Percentiles rank a stretch among this genome's conserved stretches.
Conservation (phyloP, 2,329 filamentous ascomycete species). For the Ophiostoma montium region DNA sequence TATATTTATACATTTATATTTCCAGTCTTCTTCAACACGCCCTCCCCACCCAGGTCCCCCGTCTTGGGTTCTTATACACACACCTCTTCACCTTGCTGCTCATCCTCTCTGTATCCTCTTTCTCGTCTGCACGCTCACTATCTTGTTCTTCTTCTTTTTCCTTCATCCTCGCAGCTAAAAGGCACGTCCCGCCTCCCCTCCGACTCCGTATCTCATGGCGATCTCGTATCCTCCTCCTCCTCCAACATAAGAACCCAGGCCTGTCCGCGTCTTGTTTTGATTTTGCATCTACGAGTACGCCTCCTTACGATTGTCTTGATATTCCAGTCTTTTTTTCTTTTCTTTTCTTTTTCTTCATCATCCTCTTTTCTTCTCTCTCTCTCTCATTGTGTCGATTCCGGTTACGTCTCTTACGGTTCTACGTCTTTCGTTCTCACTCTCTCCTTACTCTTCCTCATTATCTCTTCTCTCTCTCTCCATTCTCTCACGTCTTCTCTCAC, state of each 20-base stretch:
- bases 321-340: not conserved
- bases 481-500: no score
- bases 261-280: not conserved
- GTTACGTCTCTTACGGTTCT: not conserved
- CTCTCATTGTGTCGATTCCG: not conserved
- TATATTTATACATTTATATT: not conserved
- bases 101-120: not conserved
- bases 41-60: not conserved
- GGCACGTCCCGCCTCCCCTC: not conserved
- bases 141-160: not conserved
- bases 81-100: conserved; percentile 2
- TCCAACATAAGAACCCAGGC: conserved; percentile 1
- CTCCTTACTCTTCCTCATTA: not conserved
- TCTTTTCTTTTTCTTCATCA: not conserved
- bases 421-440: not conserved
- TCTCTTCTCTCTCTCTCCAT: not conserved
- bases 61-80: not conserved
- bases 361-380: not conserved
- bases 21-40: not conserved
- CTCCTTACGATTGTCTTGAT: not conserved
- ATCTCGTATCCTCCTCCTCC: conserved; percentile 3
- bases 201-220: conserved; percentile 5
- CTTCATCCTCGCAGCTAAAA: not conserved
- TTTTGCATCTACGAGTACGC: not conserved
- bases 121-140: not conserved